These are phyloP conservation scores for Talaromyces sp. DNA, from an alignment of 2,329 filamentous ascomycete species.

Conservation along the genomic window DNA sequence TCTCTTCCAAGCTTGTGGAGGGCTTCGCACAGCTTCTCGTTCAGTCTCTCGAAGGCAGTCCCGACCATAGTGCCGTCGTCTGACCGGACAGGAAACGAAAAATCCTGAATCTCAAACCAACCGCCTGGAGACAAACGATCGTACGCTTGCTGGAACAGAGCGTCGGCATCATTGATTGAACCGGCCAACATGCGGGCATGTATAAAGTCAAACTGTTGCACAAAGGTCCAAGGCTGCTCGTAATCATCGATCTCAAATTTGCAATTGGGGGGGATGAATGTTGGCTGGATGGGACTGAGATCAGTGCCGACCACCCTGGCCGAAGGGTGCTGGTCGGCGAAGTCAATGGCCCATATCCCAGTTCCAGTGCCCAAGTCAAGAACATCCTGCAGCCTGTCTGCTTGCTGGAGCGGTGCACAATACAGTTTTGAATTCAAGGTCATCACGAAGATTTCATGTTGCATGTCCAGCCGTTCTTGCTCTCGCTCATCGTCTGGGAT, in stretches of 20 bases:
- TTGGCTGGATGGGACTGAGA: conserved; percentile 7
- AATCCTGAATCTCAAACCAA: conserved; percentile 40
- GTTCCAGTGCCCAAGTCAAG: conserved; percentile 50
- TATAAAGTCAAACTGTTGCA: conserved; percentile 37
- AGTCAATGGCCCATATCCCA: conserved; percentile 27
- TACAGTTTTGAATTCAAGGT: conserved; percentile 22
- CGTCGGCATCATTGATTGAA: conserved; percentile 26
- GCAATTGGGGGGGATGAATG: conserved; percentile 39
- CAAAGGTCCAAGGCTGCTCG: conserved; percentile 26
- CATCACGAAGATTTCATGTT: conserved; percentile 23
- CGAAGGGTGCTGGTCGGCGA: conserved; percentile 21
- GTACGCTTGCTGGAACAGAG: conserved; percentile 35
- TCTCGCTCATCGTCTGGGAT: conserved; percentile 14
- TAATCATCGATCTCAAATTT: conserved; percentile 33
- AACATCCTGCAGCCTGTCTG: conserved; percentile 14
- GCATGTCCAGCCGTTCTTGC: conserved; percentile 13
- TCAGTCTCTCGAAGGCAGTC: background rate
- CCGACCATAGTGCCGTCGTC: conserved; percentile 1
- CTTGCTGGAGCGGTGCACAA: conserved; percentile 23
- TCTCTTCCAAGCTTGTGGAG: background rate
- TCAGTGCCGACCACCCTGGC: conserved; percentile 17
- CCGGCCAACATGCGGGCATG: conserved; percentile 37
- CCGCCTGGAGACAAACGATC: conserved; percentile 41
- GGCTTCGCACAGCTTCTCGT: background rate
- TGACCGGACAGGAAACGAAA: conserved; percentile 3